Conservation (phyloP, 83 land plant species). For the Diphasiastrum complanatum region DNA sequence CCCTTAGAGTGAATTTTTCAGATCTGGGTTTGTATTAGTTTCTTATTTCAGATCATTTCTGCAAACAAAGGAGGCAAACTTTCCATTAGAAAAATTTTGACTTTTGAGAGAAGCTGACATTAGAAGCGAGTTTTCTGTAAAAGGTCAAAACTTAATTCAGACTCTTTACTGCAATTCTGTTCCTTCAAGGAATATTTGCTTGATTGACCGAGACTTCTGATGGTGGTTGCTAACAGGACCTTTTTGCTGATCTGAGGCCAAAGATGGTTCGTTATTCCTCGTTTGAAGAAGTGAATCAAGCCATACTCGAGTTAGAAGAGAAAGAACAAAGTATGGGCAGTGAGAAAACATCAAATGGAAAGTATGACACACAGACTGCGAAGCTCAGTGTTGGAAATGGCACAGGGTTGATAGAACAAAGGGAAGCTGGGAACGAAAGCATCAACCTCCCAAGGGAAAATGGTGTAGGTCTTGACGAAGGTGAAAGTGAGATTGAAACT, state of each 20-base stretch:
- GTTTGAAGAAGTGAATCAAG: constrained; percentile 74
- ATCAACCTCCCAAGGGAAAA: constrained; percentile 43
- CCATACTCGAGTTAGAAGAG: constrained; percentile 74
- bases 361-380: constrained; percentile 24
- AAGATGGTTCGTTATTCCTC: constrained; percentile 84
- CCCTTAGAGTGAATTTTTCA: no score
- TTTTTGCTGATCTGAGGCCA: constrained; percentile 89
- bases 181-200: no score
- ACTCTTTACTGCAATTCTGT: no score
- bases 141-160: no score
- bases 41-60: no score
- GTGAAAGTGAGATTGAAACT: constrained; percentile 63
- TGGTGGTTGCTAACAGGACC: constrained; percentile 51
- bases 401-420: constrained; percentile 7
- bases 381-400: constrained; percentile 6
- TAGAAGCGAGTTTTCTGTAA: no score
- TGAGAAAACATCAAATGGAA: constrained; percentile 44
- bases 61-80: no score
- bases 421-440: constrained; percentile 25
- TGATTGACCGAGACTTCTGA: no score
- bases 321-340: constrained; percentile 46
- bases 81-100: no score
- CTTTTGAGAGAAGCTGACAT: no score
- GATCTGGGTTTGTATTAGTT: no score
- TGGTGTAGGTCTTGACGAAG: constrained; percentile 53